Evolutionary conservation across 495 filamentous ascomycete species (phyloP).

Genomic region (Penicillium ucsense): DNA sequence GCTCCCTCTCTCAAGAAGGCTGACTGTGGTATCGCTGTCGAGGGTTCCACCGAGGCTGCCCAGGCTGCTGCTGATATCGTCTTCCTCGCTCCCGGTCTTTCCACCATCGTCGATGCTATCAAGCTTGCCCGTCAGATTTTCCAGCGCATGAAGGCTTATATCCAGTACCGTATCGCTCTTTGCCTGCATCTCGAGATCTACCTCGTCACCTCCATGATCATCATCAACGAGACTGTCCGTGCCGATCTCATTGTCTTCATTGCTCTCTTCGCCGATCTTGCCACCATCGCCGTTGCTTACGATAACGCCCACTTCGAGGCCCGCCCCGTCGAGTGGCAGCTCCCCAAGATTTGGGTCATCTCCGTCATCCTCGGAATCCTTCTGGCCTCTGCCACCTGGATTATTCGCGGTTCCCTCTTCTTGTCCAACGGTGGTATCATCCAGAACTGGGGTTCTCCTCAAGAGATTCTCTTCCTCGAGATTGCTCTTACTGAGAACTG

Average conservation of each 20-base stretch:
- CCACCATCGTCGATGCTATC: conserved; percentile 67
- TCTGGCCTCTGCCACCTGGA: conserved; percentile 59
- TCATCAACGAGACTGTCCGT: conserved; percentile 61
- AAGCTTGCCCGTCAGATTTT: conserved; percentile 73
- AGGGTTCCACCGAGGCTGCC: conserved; percentile 67
- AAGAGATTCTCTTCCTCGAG: conserved; percentile 67
- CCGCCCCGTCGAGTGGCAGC: conserved; percentile 67
- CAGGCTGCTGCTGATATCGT: conserved; percentile 72
- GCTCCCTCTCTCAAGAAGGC: conserved; percentile 66
- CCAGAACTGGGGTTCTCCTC: conserved; percentile 61
- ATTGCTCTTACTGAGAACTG: conserved; percentile 68
- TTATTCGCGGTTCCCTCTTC: conserved; percentile 58
- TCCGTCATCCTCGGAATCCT: conserved; percentile 56
- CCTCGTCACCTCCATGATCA: conserved; percentile 69
- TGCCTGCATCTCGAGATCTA: conserved; percentile 70
- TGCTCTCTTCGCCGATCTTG: conserved; percentile 67
- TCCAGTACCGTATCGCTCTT: conserved; percentile 72
- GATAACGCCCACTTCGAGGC: conserved; percentile 66
- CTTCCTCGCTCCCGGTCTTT: conserved; percentile 69
- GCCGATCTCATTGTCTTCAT: conserved; percentile 66
- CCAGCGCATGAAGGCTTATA: conserved; percentile 77
- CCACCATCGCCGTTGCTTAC: conserved; percentile 68
- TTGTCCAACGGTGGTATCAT: conserved; percentile 60
- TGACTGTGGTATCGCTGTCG: conserved; percentile 69
- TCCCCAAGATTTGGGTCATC: conserved; percentile 73